These are phyloP conservation scores for Diutina rugosa DNA, from an alignment of 1,139 yeast genomes.

Conservation along the genomic window DNA sequence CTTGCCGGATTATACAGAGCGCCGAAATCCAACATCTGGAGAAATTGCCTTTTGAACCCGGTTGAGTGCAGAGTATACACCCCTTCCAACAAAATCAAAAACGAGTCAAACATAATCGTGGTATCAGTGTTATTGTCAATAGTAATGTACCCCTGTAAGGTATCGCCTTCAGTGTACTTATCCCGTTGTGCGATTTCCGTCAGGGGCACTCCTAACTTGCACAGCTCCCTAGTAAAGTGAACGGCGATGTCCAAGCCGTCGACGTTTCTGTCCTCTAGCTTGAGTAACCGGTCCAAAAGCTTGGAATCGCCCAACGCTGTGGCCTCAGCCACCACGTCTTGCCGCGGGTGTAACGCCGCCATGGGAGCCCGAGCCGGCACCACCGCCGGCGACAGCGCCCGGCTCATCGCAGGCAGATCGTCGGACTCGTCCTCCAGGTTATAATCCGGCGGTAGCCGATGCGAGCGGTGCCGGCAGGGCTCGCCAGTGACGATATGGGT, in stretches of 20 bases:
- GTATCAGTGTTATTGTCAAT: slow-evolving; percentile 27
- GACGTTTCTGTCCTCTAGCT: slow-evolving; percentile 7
- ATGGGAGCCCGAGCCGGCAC: neutral
- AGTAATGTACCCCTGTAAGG: slow-evolving; percentile 36
- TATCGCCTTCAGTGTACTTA: slow-evolving; percentile 38
- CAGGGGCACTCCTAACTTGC: slow-evolving; percentile 16
- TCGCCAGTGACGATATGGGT: neutral
- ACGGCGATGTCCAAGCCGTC: slow-evolving; percentile 16
- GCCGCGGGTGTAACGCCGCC: neutral
- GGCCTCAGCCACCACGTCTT: neutral
- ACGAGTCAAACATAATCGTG: slow-evolving; percentile 39
- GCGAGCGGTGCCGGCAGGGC: neutral
- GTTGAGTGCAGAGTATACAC: neutral
- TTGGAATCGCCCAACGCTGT: neutral
- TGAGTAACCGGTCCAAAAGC: neutral
- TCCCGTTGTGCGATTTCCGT: slow-evolving; percentile 19
- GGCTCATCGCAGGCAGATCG: neutral
- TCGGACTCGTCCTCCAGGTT: neutral
- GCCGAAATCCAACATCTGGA: slow-evolving; percentile 32
- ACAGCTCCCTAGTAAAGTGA: slow-evolving; percentile 24
- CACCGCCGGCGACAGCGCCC: neutral
- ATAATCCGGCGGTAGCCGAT: neutral
- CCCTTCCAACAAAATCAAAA: slow-evolving; percentile 51
- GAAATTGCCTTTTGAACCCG: slow-evolving; percentile 10
- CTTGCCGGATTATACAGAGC: slow-evolving; percentile 24